Evolutionary conservation across 305 asterid genomes (phyloP), one percentile per base, ranked within the genome.

Genomic region (Caryopteris hybrid): DNA sequence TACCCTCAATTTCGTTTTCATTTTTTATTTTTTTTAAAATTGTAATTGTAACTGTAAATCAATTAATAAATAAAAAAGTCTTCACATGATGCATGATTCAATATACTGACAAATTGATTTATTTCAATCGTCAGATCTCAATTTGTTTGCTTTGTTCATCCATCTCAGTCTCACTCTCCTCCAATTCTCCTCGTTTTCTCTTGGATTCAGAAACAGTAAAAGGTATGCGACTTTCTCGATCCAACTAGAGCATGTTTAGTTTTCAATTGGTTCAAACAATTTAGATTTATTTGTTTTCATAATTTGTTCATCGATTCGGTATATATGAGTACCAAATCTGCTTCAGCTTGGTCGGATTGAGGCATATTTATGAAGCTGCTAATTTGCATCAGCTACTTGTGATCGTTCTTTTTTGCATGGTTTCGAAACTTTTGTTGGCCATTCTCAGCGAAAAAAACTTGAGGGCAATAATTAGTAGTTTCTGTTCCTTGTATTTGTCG

Each of bases 121-220:
- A 60, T 66, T 47, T 57, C 77, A 58, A 50, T 45, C 61, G 39
- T 58, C 70, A 62, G 81, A 81, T 81, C 86, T 73, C 74, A 61
- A 5, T 64, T 47, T 57, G 64, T 60, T 75, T 33, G 31, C 50
- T 62, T 48, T 53, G 42, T 66, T 31, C 65, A 54, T 66, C 64
- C 56, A 54, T 65, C 70, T 27, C 64, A 10, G 13, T 42, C 39
- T 18, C 33, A 20, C 48, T 69, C 41, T 52, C 68, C 60, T 57
- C 41, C 61, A 50, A 31, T 43, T 63, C 63, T 27, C 48, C 57
- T 58, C 17, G 70, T 27, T 48, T 48, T 73, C 78, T 51, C 52
- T 74, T 71, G 55, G 64, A 67, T 55, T 61, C 61, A 31, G 14
- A 56, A 68, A 42, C 34, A 62, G 38, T 25, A 21, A 43, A 64